phyloP scores from a whole-genome alignment of 768 basidiomycete species.

The Dendrothele bispora region DNA sequence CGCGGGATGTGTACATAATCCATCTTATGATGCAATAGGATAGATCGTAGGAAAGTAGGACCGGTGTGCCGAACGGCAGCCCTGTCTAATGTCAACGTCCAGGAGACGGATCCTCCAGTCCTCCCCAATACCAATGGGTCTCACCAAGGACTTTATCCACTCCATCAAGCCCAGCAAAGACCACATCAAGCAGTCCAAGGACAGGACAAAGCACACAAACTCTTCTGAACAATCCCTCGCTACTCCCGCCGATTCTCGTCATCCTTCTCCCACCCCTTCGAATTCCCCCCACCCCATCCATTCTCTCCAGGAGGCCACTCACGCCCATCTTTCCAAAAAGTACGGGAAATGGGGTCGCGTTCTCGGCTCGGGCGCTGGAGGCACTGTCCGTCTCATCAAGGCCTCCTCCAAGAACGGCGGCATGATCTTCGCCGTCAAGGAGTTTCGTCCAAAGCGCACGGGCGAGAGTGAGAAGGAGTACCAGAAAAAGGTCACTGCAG shows the following conservation, averaged over 20 bases:
- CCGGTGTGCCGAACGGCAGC: too few species aligned
- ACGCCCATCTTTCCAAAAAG: constrained; percentile 95
- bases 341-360: constrained; percentile 99
- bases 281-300: constrained; percentile 50
- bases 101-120: too few species aligned
- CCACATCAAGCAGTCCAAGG: too few species aligned
- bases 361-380: constrained; percentile 95
- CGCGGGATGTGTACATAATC: constrained; percentile 6
- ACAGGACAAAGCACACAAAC: constrained; percentile 11
- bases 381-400: constrained; percentile 96
- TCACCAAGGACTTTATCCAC: too few species aligned
- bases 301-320: constrained; percentile 79
- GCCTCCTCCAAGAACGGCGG: constrained; percentile 79
- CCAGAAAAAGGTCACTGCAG: constrained; percentile 99
- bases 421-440: constrained; percentile 92
- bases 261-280: constrained; percentile 30
- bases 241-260: constrained; percentile 23
- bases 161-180: too few species aligned
- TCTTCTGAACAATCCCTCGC: constrained; percentile 18
- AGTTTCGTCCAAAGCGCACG: constrained; percentile 86
- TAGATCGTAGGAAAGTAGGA: too few species aligned
- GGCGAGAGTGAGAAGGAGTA: constrained; percentile 97
- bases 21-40: too few species aligned
- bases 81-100: too few species aligned
- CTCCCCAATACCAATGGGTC: too few species aligned